These are phyloP conservation scores for Metschnikowia corniflorae DNA, from an alignment of 805 yeast species.

Conservation along the genomic window DNA sequence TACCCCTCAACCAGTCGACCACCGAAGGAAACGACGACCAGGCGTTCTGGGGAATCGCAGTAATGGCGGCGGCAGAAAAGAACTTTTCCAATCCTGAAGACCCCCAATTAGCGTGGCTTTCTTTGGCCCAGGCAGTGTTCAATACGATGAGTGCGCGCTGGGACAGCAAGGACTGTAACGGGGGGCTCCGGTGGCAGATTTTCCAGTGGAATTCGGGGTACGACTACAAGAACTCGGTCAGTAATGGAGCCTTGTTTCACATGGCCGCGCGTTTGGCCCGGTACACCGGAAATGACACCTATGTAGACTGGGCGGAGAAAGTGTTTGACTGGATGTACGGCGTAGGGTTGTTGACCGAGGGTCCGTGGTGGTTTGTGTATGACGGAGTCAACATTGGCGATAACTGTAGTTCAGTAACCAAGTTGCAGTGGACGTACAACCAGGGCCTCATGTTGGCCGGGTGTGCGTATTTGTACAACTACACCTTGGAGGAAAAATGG, in stretches of 20 bases:
- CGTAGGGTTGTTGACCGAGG: conserved; percentile 39
- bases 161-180: conserved; percentile 72
- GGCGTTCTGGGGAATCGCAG: conserved; percentile 94
- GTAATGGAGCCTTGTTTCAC: conserved; percentile 89
- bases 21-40: conserved; percentile 98
- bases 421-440: conserved; percentile 81
- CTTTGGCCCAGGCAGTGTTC: conserved; percentile 82
- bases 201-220: conserved; percentile 93
- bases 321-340: conserved; percentile 79
- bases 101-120: conserved; percentile 65
- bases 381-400: conserved; percentile 65
- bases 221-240: conserved; percentile 84
- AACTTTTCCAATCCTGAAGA: conserved; percentile 70
- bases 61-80: conserved; percentile 87
- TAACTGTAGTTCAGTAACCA: conserved; percentile 60
- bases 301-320: conserved; percentile 68
- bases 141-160: conserved; percentile 88
- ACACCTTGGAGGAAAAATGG: conserved; percentile 69
- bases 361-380: conserved; percentile 52
- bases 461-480: conserved; percentile 73
- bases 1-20: conserved; percentile 83
- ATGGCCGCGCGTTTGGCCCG: conserved; percentile 84
- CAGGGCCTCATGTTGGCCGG: conserved; percentile 79
- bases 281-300: conserved; percentile 70
- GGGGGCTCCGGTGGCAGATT: conserved; percentile 96